Evolutionary conservation across 345 rosid species (phyloP).

Genomic region (Acer negundo): DNA sequence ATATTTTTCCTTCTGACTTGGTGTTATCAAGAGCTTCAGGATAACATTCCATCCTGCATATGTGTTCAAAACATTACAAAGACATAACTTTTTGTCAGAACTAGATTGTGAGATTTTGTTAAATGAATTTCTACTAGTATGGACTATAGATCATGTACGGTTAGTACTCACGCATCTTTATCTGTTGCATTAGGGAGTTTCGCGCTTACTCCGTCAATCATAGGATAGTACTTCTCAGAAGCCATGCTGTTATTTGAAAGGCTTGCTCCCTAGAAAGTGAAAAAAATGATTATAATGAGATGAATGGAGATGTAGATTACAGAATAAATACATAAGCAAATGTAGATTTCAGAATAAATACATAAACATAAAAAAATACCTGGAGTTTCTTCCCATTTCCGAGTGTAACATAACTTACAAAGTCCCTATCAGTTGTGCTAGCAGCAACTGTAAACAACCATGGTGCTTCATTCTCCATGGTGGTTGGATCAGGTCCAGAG

Average conservation of each 20-base stretch:
- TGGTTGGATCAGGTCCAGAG: constrained; percentile 55
- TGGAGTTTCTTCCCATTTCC: constrained; percentile 42
- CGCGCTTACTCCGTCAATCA: constrained; percentile 10
- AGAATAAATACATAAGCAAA: not conserved
- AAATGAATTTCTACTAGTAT: too few relatives aligned
- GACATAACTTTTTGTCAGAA: too few relatives aligned
- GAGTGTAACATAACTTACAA: constrained; percentile 46
- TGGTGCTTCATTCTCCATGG: constrained; percentile 64
- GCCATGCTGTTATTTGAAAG: not conserved
- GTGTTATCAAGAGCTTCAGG: constrained; percentile 16
- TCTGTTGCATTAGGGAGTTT: constrained; percentile 15
- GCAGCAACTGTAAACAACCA: constrained; percentile 85
- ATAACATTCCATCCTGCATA: constrained; percentile 20
- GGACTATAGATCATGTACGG: not conserved
- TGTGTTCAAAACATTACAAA: not conserved
- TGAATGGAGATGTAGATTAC: too few relatives aligned
- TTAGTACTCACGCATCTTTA: constrained; percentile 20
- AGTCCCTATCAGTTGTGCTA: constrained; percentile 70
- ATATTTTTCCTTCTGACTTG: constrained; percentile 38
- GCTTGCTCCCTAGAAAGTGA: constrained; percentile 21
- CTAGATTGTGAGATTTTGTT: too few relatives aligned
- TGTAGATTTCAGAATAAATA: not conserved
- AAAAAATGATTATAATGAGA: not conserved
- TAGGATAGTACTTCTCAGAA: constrained; percentile 18
- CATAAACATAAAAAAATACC: constrained; percentile 33